Conservation (phyloP, 768 basidiomycete genomes). For the Russula compacta region DNA sequence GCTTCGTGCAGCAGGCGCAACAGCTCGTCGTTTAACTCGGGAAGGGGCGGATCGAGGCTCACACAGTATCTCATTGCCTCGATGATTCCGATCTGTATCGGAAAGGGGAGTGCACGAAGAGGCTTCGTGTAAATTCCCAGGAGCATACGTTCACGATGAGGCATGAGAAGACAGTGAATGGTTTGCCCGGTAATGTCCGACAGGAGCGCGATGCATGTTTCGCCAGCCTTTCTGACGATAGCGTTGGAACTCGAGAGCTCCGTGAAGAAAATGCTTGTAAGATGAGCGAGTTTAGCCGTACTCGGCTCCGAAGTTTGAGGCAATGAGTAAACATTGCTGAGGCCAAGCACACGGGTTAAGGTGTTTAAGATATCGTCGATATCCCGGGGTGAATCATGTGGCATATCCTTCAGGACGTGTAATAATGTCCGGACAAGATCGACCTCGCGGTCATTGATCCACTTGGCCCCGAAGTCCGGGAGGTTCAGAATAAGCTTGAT, state of each 20-base stretch:
- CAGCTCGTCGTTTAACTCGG: slow-evolving; percentile 88
- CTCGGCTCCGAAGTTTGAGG: slow-evolving; percentile 35
- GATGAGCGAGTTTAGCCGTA: slow-evolving; percentile 45
- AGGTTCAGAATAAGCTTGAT: slow-evolving; percentile 72
- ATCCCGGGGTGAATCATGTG: slow-evolving; percentile 77
- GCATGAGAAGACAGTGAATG: slow-evolving; percentile 69
- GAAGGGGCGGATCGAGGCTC: slow-evolving; percentile 77
- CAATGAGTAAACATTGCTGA: slow-evolving; percentile 44
- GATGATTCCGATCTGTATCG: slow-evolving; percentile 95
- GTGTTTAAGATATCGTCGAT: slow-evolving; percentile 71
- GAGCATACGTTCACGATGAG: slow-evolving; percentile 81
- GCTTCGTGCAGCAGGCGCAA: slow-evolving; percentile 88
- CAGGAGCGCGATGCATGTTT: slow-evolving; percentile 70
- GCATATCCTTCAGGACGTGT: slow-evolving; percentile 90
- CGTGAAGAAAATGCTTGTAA: slow-evolving; percentile 76
- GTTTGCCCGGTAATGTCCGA: slow-evolving; percentile 64
- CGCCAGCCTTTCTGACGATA: slow-evolving; percentile 75
- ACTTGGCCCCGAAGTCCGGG: slow-evolving; percentile 60
- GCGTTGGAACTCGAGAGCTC: slow-evolving; percentile 84
- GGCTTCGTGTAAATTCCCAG: slow-evolving; percentile 93
- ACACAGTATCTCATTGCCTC: slow-evolving; percentile 94
- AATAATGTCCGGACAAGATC: slow-evolving; percentile 86
- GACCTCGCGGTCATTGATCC: slow-evolving; percentile 80
- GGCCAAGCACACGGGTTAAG: slow-evolving; percentile 56
- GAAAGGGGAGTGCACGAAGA: slow-evolving; percentile 85